A percentile compares a stretch with the other conserved stretches of the same genome.
Conservation (phyloP, 2,329 filamentous ascomycete genomes). For the Ascosphaera aggregata region DNA sequence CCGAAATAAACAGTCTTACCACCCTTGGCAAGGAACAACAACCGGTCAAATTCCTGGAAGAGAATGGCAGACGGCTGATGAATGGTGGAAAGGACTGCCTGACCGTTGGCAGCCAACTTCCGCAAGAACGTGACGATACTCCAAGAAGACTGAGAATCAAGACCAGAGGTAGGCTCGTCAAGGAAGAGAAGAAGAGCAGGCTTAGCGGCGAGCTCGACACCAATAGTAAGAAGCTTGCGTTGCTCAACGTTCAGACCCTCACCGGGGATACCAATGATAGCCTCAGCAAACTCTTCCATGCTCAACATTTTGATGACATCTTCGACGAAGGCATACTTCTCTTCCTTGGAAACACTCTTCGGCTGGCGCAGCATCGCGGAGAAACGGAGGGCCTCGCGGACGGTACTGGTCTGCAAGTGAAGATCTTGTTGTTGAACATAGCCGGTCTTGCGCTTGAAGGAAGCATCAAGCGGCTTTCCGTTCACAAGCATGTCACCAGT, state of each 20-base stretch:
- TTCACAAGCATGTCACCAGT: constrained; percentile 45
- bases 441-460: constrained; percentile 41
- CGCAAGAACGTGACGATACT: constrained; percentile 64
- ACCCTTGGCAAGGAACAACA: constrained; percentile 38
- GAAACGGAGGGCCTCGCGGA: constrained; percentile 69
- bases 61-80: constrained; percentile 82
- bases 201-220: constrained; percentile 79
- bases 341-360: constrained; percentile 38
- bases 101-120: constrained; percentile 65
- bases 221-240: constrained; percentile 59
- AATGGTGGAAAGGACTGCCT: constrained; percentile 79
- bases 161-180: constrained; percentile 78
- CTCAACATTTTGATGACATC: constrained; percentile 70
- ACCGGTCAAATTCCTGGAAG: constrained; percentile 54
- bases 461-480: constrained; percentile 29
- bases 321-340: constrained; percentile 69
- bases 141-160: constrained; percentile 81
- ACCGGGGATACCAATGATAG: constrained; percentile 66
- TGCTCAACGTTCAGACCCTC: constrained; percentile 44
- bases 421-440: constrained; percentile 52
- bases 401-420: constrained; percentile 61
- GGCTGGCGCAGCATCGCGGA: constrained; percentile 68
- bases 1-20: constrained; percentile 47
- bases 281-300: constrained; percentile 74
- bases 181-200: constrained; percentile 69